These are phyloP conservation scores for Kurtzmaniella natalensis DNA, from an alignment of 1,139 yeast genomes.

Conservation along the genomic window DNA sequence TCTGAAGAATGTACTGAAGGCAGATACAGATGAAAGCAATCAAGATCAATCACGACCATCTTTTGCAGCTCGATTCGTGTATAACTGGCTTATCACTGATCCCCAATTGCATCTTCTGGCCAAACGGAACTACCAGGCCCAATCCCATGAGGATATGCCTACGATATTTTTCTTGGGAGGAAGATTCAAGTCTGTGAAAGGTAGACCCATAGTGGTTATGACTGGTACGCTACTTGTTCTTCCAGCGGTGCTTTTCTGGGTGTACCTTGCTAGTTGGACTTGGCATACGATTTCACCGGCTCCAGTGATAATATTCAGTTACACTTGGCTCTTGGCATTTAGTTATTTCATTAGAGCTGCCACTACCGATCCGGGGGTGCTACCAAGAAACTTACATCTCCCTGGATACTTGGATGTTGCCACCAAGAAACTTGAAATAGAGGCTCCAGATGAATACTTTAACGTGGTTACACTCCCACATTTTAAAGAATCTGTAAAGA, in stretches of 20 bases:
- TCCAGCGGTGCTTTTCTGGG: slow-evolving; percentile 47
- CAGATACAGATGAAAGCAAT: no score
- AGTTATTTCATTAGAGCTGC: slow-evolving; percentile 51
- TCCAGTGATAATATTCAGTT: slow-evolving; percentile 52
- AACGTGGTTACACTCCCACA: slow-evolving; percentile 55
- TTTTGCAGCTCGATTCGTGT: slow-evolving; percentile 21
- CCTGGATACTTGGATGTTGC: slow-evolving; percentile 22
- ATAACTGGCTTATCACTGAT: slow-evolving; percentile 44
- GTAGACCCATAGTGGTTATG: slow-evolving; percentile 30
- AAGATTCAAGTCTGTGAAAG: slow-evolving; percentile 42
- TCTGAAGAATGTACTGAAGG: no score
- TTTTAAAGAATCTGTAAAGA: slow-evolving; percentile 6
- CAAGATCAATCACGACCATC: no score
- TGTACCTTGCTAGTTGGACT: slow-evolving; percentile 48
- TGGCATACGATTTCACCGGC: slow-evolving; percentile 60
- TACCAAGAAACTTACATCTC: slow-evolving; percentile 67
- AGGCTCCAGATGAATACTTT: slow-evolving; percentile 61
- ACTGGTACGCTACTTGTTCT: slow-evolving; percentile 33
- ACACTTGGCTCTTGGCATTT: slow-evolving; percentile 50
- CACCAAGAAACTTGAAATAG: slow-evolving; percentile 11
- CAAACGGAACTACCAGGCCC: slow-evolving; percentile 33
- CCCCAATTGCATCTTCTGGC: slow-evolving; percentile 19
- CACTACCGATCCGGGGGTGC: slow-evolving; percentile 63
- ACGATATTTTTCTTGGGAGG: slow-evolving; percentile 62
- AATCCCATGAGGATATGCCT: slow-evolving; percentile 24